phyloP scores from a whole-genome alignment of 129 eudicot species.

The Flaveria brownii region DNA sequence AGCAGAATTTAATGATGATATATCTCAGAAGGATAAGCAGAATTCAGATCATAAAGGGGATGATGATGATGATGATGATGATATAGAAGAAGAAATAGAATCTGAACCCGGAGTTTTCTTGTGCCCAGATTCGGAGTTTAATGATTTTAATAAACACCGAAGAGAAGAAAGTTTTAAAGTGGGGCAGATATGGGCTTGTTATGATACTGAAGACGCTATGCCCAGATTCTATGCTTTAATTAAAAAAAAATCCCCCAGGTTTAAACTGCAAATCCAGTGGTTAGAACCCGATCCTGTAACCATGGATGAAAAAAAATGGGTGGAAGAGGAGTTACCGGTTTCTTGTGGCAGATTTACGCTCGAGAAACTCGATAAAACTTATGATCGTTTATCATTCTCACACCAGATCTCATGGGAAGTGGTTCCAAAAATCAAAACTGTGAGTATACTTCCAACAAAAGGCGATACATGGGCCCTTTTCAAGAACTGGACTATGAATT shows the following conservation, averaged over 20 bases:
- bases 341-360: conserved; percentile 58
- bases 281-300: conserved; percentile 53
- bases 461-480: conserved; percentile 82
- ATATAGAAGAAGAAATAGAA: conserved; percentile 18
- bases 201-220: conserved; percentile 64
- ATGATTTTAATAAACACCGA: conserved; percentile 53
- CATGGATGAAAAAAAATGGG: conserved; percentile 52
- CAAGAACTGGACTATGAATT: conserved; percentile 54
- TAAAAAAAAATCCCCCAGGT: conserved; percentile 36
- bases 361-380: conserved; percentile 36
- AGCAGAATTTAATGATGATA: conserved; percentile 4
- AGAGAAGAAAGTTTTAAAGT: conserved; percentile 37
- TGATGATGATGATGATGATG: conserved; percentile 23
- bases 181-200: conserved; percentile 76
- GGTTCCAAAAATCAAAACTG: conserved; percentile 16
- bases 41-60: conserved; percentile 22
- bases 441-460: conserved; percentile 44
- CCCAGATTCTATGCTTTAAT: conserved; percentile 76
- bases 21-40: neutral
- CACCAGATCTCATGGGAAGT: conserved; percentile 49
- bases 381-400: conserved; percentile 52
- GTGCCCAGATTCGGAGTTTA: conserved; percentile 64
- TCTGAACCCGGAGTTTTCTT: conserved; percentile 31
- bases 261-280: conserved; percentile 54
- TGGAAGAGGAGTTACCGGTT: conserved; percentile 44